Percentiles rank a stretch among this genome's conserved stretches.
Conservation (phyloP, 495 filamentous ascomycete species). For the Aspergillus biplanus region DNA sequence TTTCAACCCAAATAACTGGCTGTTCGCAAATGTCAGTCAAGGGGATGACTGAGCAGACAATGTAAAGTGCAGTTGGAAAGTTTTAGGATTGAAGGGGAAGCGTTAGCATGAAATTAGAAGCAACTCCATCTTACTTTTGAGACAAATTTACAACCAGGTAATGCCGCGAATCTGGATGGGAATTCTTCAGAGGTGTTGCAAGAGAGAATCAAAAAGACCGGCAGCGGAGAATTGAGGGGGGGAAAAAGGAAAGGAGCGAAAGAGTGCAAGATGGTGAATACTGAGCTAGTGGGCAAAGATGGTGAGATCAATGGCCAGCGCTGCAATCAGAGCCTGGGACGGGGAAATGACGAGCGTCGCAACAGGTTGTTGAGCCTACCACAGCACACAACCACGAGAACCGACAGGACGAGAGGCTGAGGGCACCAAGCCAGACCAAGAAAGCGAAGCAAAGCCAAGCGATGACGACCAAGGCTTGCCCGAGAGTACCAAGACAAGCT, state of each 20-base stretch:
- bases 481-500: neutral
- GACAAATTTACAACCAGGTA: no score
- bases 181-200: neutral
- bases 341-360: slow-evolving; percentile 10
- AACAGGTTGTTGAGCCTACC: no score
- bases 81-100: no score
- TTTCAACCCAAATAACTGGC: neutral
- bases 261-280: neutral
- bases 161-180: no score
- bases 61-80: no score
- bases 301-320: neutral
- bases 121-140: no score
- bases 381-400: no score
- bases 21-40: no score
- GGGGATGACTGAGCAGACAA: no score
- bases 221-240: no score
- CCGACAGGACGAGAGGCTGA: neutral
- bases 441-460: slow-evolving; percentile 19
- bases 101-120: no score
- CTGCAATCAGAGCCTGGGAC: slow-evolving; percentile 1
- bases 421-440: neutral
- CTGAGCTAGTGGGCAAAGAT: slow-evolving; percentile 3
- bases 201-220: neutral
- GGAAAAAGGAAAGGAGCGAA: neutral
- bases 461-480: slow-evolving; percentile 10